Evolutionary conservation across 768 basidiomycete species (phyloP), one percentile per base, ranked within the genome.

Genomic region (Austroboletus eburneus): DNA sequence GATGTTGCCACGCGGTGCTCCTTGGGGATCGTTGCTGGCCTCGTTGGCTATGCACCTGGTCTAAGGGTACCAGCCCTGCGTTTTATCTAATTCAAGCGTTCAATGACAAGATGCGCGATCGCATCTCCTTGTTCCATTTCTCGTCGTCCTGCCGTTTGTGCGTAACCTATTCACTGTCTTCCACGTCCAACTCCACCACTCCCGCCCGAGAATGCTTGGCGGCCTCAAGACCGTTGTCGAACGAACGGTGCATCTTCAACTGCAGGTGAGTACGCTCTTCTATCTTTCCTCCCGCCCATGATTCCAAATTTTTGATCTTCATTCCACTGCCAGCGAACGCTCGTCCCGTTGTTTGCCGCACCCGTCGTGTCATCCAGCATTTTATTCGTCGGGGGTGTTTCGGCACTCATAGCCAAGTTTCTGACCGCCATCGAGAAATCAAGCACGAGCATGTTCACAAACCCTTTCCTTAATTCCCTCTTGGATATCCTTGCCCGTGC

Each of bases 311-410:
- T n/a, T n/a, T n/a, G n/a, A n/a, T n/a, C n/a, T n/a, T n/a, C n/a
- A n/a, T n/a, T n/a, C n/a, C n/a, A n/a, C n/a, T n/a, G n/a, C n/a
- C n/a, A n/a, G n/a, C 37, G 38, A 30, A 22, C 30, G 2, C 46
- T 52, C 17, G 35, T 46, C 6, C 38, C 45, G 2, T 29, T 50
- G 3, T 23, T 56, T 8, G 40, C 27, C 9, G 42, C 57, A 2
- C 21, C 64, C 14, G 32, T 51, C 20, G 21, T 50, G 27, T 23
- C 54, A 24, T 48, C 52, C 34, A 38, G 41, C 16, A 13, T 61
- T 23, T 48, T 42, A 8, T 32, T 53, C 17, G n/a, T 53, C 14
- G 30, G 43, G 18, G 34, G 33, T 10, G 33, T 34, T 10, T 43
- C 46, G 16, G 17, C 51, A 6, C 39, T 46, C 23, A 14, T 49